Base-by-base conservation (phyloP, 495 filamentous ascomycete species). In the Daldinia caldariorum region DNA sequence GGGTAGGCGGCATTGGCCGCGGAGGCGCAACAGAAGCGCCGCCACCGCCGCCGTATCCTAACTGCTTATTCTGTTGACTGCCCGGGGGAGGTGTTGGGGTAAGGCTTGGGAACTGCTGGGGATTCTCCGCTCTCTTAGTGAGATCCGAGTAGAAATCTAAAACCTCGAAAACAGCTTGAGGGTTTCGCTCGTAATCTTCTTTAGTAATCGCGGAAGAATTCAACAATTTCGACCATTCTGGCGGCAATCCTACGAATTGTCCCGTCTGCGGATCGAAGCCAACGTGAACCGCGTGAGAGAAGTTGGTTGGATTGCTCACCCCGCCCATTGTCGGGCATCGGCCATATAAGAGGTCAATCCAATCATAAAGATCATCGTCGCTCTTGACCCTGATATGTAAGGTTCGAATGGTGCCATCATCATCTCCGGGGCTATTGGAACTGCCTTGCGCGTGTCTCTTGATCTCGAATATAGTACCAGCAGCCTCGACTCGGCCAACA, bases 81-180 rank as follows among this genome's bases (percentile, higher is more conserved):
- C 81, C 78, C 18, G 82, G 79, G 14, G 90, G 85, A 16, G 90
- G 87, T n/a, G 90, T 87, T 2, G 92, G 88, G 3, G 86, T 87
- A 54, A 93, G 77, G 51, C 88, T 89, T n/a, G 88, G 83, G 68
- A 92, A 97, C 63, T 87, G 85, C 65, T 90, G 86, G 3, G 91
- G 91, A 73, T 97, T 89, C 67, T 97, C 89, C 61, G 90, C 88
- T 39, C 92, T 87, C 84, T 94, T 94, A 57, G 91, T 92, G 76
- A 97, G 92, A 78, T 98, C 94, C 0, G 94, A 93, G 83, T 98
- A 99, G 80, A 99, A 99, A 76, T 97, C 92, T 32, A 99, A 84
- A 37, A 97, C 96, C 77, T 99, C 95, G 59, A 98, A 93, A 18
- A 99, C 95, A 20, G 94, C 96, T 79, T 97, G 92, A n/a, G 95